Conservation (phyloP, 179 eudicot species). For the Heliamphora pulchella region DNA sequence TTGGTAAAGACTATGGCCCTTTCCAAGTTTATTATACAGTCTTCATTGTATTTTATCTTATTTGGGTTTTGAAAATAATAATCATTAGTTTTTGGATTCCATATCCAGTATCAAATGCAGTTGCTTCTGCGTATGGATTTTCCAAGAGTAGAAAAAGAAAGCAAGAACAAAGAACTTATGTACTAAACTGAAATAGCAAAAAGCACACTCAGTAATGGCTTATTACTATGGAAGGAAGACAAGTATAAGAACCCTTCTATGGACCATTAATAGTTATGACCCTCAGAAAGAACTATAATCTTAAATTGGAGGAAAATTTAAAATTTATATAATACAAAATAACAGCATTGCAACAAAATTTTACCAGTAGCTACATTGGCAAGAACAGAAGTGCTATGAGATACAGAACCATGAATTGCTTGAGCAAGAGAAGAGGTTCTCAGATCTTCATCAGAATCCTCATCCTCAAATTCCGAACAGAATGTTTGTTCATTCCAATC, state of each 20-base stretch:
- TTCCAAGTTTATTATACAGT: background rate
- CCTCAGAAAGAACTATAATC: background rate
- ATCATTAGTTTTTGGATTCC: background rate
- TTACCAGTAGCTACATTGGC: conserved; percentile 11
- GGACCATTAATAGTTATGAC: background rate
- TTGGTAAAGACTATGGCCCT: background rate
- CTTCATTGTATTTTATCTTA: background rate
- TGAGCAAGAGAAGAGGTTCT: conserved; percentile 10
- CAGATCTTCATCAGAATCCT: conserved; percentile 15
- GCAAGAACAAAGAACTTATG: background rate
- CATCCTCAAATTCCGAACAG: conserved; percentile 15
- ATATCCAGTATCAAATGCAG: background rate
- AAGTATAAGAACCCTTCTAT: background rate
- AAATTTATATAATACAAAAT: background rate
- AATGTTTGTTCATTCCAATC: conserved; percentile 16
- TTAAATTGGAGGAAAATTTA: no score
- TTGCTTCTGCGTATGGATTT: background rate
- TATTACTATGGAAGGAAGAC: background rate
- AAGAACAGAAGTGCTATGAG: background rate
- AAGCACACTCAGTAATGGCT: background rate
- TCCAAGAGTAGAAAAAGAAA: background rate
- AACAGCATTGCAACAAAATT: background rate
- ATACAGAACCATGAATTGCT: conserved; percentile 2
- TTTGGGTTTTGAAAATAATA: background rate
- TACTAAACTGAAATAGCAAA: background rate